These are phyloP conservation scores for Russula abietina DNA, from an alignment of 768 basidiomycete genomes.

Conservation along the genomic window DNA sequence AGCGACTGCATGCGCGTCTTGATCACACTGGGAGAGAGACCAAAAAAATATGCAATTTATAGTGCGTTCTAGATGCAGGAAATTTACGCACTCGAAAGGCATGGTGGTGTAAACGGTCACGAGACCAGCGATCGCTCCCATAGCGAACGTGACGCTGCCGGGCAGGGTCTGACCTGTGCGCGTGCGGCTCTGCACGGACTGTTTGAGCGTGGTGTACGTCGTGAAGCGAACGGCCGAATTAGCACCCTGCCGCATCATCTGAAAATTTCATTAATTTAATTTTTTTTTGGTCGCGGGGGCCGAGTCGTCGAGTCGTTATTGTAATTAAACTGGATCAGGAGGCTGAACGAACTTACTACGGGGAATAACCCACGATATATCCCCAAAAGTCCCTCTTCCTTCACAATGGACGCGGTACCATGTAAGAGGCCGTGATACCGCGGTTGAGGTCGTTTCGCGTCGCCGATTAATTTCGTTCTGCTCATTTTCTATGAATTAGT, in stretches of 20 bases:
- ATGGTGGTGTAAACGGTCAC: slow-evolving; percentile 92
- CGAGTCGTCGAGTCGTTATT: too few relatives aligned
- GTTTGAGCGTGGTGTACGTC: slow-evolving; percentile 90
- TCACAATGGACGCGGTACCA: slow-evolving; percentile 73
- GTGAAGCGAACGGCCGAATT: slow-evolving; percentile 97
- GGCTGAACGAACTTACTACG: slow-evolving; percentile 62
- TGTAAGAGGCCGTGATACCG: slow-evolving; percentile 84
- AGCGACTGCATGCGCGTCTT: slow-evolving; percentile 98
- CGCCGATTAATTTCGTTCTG: slow-evolving; percentile 96
- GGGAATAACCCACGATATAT: slow-evolving; percentile 91
- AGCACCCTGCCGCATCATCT: slow-evolving; percentile 98
- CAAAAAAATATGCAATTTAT: background rate
- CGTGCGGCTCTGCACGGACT: slow-evolving; percentile 80
- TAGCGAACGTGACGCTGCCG: slow-evolving; percentile 83
- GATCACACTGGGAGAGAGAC: slow-evolving; percentile 59
- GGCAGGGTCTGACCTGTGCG: slow-evolving; percentile 83
- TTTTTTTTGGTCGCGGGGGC: background rate
- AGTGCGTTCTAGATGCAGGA: background rate
- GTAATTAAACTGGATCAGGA: too few relatives aligned
- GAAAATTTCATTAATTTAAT: background rate
- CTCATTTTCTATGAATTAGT: background rate
- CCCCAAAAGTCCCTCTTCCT: slow-evolving; percentile 77
- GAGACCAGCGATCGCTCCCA: slow-evolving; percentile 88
- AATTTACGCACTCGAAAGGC: slow-evolving; percentile 61
- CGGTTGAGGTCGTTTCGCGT: slow-evolving; percentile 78